Percentiles rank a stretch among this genome's conserved stretches.
Evolutionary conservation across 1,284 basidiomycete genomes (phyloP).

Genomic region (Sanghuangporus sanghuang): DNA sequence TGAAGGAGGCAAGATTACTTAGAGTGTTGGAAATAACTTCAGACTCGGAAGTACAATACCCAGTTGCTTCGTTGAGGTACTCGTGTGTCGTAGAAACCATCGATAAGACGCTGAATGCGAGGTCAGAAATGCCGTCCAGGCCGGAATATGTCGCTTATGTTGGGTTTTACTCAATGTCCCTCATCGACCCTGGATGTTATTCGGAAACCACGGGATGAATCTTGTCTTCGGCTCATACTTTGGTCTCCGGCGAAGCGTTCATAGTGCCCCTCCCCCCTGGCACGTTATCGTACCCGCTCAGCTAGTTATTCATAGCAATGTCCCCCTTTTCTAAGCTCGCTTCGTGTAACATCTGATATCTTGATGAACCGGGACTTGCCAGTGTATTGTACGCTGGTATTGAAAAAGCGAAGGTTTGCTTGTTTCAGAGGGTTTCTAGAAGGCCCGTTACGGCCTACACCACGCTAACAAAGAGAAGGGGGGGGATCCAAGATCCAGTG

Average conservation of each 20-base stretch:
- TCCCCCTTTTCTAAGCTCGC: neutral
- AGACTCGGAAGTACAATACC: too few species aligned
- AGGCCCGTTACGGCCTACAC: neutral
- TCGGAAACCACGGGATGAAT: constrained; percentile 4
- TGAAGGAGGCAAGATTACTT: too few species aligned
- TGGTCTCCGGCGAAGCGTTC: neutral
- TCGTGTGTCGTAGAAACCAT: too few species aligned
- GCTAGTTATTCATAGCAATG: neutral
- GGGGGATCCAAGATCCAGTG: neutral
- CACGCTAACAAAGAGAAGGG: neutral
- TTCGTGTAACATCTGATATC: neutral
- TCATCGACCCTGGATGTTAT: constrained; percentile 11
- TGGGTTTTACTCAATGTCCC: neutral
- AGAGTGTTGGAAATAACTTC: too few species aligned
- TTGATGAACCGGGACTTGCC: neutral
- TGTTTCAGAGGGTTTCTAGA: neutral
- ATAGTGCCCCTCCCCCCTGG: neutral
- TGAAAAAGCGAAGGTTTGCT: neutral
- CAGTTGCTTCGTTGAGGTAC: too few species aligned
- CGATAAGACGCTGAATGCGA: neutral
- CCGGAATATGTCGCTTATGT: neutral
- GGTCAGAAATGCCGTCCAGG: constrained; percentile 1
- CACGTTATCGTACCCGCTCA: neutral
- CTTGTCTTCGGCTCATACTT: constrained; percentile 2
- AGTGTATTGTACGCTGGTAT: neutral